phyloP scores from a whole-genome alignment of 148 eudicot species.

The Chenopodium quinoa region DNA sequence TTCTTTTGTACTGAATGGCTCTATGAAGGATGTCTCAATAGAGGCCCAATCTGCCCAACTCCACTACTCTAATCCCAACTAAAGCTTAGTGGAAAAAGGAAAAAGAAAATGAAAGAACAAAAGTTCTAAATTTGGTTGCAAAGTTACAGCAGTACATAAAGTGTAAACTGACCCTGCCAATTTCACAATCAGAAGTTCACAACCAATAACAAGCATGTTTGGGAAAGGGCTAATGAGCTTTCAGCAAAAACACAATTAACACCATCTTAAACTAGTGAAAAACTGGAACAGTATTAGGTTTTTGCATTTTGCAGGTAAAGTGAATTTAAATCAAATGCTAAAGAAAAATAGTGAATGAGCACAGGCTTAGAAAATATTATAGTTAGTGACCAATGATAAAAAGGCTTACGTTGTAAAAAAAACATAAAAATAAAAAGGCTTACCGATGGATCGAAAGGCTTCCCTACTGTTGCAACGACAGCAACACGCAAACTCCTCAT shows the following conservation, averaged over 20 bases:
- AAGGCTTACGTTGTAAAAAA: slow-evolving; percentile 40
- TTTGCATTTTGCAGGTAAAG: neutral
- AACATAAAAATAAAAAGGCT: slow-evolving; percentile 21
- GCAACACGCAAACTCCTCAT: slow-evolving; percentile 80
- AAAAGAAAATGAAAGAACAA: neutral
- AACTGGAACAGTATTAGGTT: too few relatives aligned
- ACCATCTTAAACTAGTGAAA: neutral
- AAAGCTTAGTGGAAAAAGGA: neutral
- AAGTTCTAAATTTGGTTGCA: neutral
- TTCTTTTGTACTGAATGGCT: neutral
- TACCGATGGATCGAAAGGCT: slow-evolving; percentile 92
- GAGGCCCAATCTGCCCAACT: neutral
- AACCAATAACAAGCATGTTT: neutral
- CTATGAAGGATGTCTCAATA: neutral
- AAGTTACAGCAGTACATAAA: neutral
- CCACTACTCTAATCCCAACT: neutral
- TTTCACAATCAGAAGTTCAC: neutral
- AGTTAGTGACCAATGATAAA: neutral
- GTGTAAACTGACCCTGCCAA: neutral
- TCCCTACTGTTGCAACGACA: slow-evolving; percentile 76
- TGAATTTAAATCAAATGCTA: neutral
- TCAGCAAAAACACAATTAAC: neutral
- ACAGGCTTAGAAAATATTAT: neutral
- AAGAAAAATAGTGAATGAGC: neutral
- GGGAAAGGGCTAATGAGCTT: neutral